phyloP scores from a whole-genome alignment of 805 yeast genomes.

The Tetrapisispora iriomotensis region DNA sequence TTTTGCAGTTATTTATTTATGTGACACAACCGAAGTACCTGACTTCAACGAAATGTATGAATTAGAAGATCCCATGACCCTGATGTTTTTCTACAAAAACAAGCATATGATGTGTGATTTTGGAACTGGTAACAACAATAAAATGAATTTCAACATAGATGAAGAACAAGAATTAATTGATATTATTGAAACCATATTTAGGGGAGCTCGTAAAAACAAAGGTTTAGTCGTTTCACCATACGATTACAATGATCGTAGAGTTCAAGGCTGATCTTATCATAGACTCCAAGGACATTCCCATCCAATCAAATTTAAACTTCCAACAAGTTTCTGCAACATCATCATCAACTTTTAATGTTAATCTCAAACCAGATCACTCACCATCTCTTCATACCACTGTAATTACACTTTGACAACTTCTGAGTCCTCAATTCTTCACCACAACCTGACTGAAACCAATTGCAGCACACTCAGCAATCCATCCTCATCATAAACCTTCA shows the following conservation, averaged over 20 bases:
- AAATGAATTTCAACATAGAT: slow-evolving; percentile 68
- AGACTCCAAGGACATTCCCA: no score
- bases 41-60: slow-evolving; percentile 60
- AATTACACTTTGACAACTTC: no score
- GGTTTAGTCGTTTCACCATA: slow-evolving; percentile 83
- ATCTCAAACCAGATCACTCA: no score
- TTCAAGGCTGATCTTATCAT: slow-evolving; percentile 7
- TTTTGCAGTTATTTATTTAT: slow-evolving; percentile 79
- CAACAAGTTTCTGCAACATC: no score
- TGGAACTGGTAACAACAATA: slow-evolving; percentile 96
- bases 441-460: no score
- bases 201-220: slow-evolving; percentile 89
- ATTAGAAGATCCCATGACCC: slow-evolving; percentile 71
- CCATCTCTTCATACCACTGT: no score
- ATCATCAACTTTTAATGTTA: no score
- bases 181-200: slow-evolving; percentile 75
- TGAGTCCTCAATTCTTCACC: no score
- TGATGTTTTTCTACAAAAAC: slow-evolving; percentile 89
- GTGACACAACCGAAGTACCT: slow-evolving; percentile 82
- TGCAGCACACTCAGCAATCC: no score
- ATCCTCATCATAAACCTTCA: no score
- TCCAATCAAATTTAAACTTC: no score
- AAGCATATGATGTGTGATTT: slow-evolving; percentile 98
- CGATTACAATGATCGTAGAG: slow-evolving; percentile 41
- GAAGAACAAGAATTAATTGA: slow-evolving; percentile 87